Conservation (phyloP, 1,139 yeast genomes). For the Lizanozyma gosingica region DNA sequence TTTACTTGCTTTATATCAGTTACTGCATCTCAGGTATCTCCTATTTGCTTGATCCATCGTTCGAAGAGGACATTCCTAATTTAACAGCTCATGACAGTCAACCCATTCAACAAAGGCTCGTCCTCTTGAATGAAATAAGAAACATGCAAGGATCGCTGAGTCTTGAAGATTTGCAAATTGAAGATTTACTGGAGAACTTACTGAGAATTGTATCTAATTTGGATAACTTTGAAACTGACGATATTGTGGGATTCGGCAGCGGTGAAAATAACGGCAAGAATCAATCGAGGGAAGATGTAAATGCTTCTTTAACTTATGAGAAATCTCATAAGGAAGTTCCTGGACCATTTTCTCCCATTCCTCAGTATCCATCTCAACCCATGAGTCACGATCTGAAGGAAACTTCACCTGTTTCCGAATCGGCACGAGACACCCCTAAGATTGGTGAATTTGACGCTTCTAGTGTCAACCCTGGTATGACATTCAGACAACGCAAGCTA, state of each 20-base stretch:
- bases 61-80: slow-evolving; percentile 38
- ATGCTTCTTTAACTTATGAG: background rate
- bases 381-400: slow-evolving; percentile 9
- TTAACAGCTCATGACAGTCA: slow-evolving; percentile 23
- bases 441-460: slow-evolving; percentile 33
- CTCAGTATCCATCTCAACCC: slow-evolving; percentile 1
- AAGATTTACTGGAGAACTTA: slow-evolving; percentile 28
- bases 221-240: slow-evolving; percentile 11
- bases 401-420: slow-evolving; percentile 18
- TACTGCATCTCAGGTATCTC: slow-evolving; percentile 70
- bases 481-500: slow-evolving; percentile 52
- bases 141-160: slow-evolving; percentile 13
- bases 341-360: background rate
- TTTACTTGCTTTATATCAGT: slow-evolving; percentile 48
- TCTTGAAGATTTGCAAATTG: slow-evolving; percentile 20
- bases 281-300: background rate
- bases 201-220: slow-evolving; percentile 33
- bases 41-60: slow-evolving; percentile 62
- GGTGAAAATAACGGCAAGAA: background rate
- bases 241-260: no score
- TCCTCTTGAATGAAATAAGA: slow-evolving; percentile 26
- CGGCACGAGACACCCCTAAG: slow-evolving; percentile 31
- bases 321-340: background rate
- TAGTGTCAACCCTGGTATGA: slow-evolving; percentile 37
- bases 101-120: slow-evolving; percentile 26